phyloP scores from a whole-genome alignment of 1,284 basidiomycete species.

The Puccinia brachypodii region DNA sequence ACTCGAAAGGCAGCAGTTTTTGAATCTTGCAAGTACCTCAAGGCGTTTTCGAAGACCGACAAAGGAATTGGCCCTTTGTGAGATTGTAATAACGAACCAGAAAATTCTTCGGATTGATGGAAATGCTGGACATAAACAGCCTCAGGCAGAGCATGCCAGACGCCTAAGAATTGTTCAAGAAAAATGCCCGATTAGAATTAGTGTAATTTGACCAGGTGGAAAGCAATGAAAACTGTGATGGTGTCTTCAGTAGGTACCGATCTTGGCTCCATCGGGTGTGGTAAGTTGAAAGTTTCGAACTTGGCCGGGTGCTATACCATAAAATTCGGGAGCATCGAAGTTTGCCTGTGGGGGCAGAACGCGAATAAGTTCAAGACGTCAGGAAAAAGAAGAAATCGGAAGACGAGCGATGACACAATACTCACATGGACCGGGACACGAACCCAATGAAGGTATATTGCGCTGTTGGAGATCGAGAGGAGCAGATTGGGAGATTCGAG shows the following conservation, averaged over 20 bases:
- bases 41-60: conserved; percentile 13
- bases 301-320: conserved; percentile 27
- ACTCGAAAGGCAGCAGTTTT: background rate
- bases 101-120: background rate
- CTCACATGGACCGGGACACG: conserved; percentile 29
- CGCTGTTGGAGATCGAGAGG: background rate
- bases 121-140: conserved; percentile 32
- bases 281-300: conserved; percentile 40
- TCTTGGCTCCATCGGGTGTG: conserved; percentile 40
- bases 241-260: too few species aligned
- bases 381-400: background rate
- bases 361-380: background rate
- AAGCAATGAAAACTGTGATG: background rate
- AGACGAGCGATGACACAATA: background rate
- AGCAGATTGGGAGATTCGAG: background rate
- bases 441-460: conserved; percentile 29
- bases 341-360: conserved; percentile 13
- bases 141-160: conserved; percentile 43
- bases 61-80: conserved; percentile 2
- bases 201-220: background rate
- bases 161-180: background rate
- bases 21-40: conserved; percentile 13
- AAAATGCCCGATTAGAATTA: too few species aligned
- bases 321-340: conserved; percentile 29
- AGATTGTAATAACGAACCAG: conserved; percentile 5